Percentiles rank a stretch among this genome's conserved stretches.
These are phyloP conservation scores for Elsinoe batatas DNA, from an alignment of 2,329 filamentous ascomycete genomes.

Conservation along the genomic window DNA sequence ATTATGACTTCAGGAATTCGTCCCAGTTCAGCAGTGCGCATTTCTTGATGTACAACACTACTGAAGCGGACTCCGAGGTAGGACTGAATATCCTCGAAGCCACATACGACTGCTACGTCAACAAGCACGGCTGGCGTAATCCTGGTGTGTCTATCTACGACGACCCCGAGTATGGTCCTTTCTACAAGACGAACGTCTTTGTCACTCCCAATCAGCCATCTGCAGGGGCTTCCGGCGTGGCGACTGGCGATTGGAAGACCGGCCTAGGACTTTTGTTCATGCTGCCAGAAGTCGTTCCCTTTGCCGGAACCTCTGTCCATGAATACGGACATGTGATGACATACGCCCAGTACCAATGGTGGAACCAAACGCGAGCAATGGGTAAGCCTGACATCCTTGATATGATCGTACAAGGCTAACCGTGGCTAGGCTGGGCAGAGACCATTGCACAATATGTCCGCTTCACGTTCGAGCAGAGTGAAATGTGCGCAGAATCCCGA, in stretches of 20 bases:
- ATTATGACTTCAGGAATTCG: background rate
- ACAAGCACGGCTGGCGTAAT: conserved; percentile 19
- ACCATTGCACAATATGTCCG: conserved; percentile 43
- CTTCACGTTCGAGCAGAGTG: conserved; percentile 40
- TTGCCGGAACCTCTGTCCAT: conserved; percentile 37
- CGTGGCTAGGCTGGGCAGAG: conserved; percentile 41
- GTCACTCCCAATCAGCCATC: conserved; percentile 23
- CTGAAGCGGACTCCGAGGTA: conserved; percentile 23
- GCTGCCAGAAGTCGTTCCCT: conserved; percentile 30
- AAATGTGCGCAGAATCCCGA: conserved; percentile 35
- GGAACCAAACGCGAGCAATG: conserved; percentile 35
- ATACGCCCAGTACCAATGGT: conserved; percentile 30
- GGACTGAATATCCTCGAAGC: conserved; percentile 37
- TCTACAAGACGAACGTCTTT: conserved; percentile 41
- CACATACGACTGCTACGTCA: conserved; percentile 28
- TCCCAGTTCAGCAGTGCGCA: conserved; percentile 21
- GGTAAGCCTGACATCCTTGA: too few relatives aligned
- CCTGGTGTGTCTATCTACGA: conserved; percentile 21
- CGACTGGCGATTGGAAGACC: conserved; percentile 31
- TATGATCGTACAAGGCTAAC: too few relatives aligned
- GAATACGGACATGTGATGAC: conserved; percentile 43
- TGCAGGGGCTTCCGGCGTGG: conserved; percentile 31
- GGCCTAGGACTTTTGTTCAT: conserved; percentile 40
- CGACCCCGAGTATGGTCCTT: conserved; percentile 30
- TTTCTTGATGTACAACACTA: conserved; percentile 32